Base-by-base conservation (phyloP, 2,329 filamentous ascomycete species). In the Trichothecium sympodiale region DNA sequence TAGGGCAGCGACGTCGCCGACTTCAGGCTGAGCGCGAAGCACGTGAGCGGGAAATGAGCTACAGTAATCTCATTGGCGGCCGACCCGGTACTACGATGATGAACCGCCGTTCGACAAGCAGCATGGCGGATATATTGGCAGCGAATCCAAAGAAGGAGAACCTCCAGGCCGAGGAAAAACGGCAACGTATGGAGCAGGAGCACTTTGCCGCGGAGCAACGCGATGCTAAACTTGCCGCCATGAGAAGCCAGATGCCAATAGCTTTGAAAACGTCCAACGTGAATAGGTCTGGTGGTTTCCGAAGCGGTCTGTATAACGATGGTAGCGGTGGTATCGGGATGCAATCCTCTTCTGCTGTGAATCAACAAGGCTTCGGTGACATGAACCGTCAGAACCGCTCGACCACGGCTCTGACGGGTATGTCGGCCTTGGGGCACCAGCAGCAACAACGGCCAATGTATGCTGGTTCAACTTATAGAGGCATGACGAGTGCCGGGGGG, bases 1-100 rank as follows among this genome's bases (percentile, higher is more conserved):
- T 91, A 0, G 84, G 83, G 8, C 82, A 89, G 54, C 77, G 84
- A 9, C 77, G 83, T 1, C 76, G 75, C 18, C 73, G 84, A 17
- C 64, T 91, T 2, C 82, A 87, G 52, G 76, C 77, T 6, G 76
- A 80, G 48, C 66, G 67, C 17, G 78, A 83, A 55, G 78, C 78
- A 6, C 70, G 74, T 18, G 70, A 73, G 41, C 60, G 65, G 29
- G 71, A 72, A 43, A 71, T 74, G 54, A 61, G 59, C 29, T 51
- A 58, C 27, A 53, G 55, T 36, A 46, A 50, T 14, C 42, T 49
- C 15, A 41, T 43, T 12, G 43, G 44, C 14, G 40, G 39, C n/a
- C 33, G 37, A 6, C 32, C 32, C 14, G 38, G 40, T 15, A 31
- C 41, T 4, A 45, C 45, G 5, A 40, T 41, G 14, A 39, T 51